These are phyloP conservation scores for Pisolithus tinctorius DNA, from an alignment of 768 basidiomycete genomes.

Conservation along the genomic window DNA sequence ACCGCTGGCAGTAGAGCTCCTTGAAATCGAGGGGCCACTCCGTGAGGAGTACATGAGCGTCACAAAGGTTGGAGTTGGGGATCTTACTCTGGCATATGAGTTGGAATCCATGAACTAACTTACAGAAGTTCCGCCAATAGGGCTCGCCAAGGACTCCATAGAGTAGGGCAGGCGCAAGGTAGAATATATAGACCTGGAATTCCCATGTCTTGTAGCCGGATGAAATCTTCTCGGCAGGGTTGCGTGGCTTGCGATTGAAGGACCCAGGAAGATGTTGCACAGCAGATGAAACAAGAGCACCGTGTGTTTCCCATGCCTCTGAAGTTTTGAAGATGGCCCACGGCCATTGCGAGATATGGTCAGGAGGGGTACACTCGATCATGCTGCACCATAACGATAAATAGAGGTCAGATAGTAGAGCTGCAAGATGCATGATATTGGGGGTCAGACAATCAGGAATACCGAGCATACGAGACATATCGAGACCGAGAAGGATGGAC, in stretches of 20 bases:
- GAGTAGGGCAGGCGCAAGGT: constrained; percentile 14
- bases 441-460: too few species aligned
- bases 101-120: constrained; percentile 15
- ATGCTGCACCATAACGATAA: constrained; percentile 8
- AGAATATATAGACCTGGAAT: constrained; percentile 12
- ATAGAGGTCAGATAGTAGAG: too few species aligned
- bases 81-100: constrained; percentile 16
- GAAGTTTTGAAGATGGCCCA: constrained; percentile 23
- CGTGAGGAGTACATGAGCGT: constrained; percentile 8
- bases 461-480: constrained; percentile 8
- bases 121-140: constrained; percentile 16
- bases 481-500: constrained; percentile 29
- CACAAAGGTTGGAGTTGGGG: constrained; percentile 2
- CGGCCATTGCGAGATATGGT: constrained; percentile 20
- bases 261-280: not conserved
- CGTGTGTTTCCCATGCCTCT: constrained; percentile 16
- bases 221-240: not conserved
- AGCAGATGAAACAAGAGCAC: constrained; percentile 11
- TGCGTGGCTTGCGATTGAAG: too few species aligned
- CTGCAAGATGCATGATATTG: too few species aligned
- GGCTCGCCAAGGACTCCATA: constrained; percentile 8
- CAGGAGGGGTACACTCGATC: constrained; percentile 1
- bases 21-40: constrained; percentile 25
- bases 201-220: constrained; percentile 20
- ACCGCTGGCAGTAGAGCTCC: constrained; percentile 18